Evolutionary conservation across 768 basidiomycete genomes (phyloP).

Genomic region (Suillus plorans): DNA sequence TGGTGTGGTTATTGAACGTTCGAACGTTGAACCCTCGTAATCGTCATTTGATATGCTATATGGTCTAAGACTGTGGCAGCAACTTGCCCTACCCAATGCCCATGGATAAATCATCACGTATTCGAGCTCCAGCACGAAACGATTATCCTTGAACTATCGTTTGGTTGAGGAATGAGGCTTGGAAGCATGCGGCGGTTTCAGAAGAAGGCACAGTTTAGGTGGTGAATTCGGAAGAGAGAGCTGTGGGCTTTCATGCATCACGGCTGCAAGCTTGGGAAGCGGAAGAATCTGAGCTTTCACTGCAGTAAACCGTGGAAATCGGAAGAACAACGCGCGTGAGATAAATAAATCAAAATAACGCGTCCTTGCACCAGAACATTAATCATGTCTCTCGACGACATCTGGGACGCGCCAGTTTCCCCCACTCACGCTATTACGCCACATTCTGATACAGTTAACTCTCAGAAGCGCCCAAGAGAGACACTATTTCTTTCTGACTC

Average conservation of each 20-base stretch:
- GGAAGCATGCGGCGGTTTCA: not conserved
- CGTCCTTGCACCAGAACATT: conserved; percentile 10
- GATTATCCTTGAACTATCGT: not conserved
- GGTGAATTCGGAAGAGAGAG: not conserved
- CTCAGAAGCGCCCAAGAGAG: conserved; percentile 34
- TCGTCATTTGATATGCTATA: not conserved
- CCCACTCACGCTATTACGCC: conserved; percentile 21
- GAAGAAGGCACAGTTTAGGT: not conserved
- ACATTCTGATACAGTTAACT: conserved; percentile 15
- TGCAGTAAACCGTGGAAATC: no score
- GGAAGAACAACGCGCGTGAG: not conserved
- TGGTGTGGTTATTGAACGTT: no score
- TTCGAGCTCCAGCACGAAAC: not conserved
- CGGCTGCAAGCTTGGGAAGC: no score
- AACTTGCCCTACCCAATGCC: not conserved
- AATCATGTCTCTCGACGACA: conserved; percentile 47
- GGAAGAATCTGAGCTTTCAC: no score
- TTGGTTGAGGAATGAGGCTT: not conserved
- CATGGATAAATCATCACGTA: not conserved
- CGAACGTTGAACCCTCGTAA: not conserved
- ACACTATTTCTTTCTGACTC: conserved; percentile 62
- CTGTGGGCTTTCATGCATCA: not conserved
- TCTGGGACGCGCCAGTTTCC: conserved; percentile 57
- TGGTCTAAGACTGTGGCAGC: not conserved
- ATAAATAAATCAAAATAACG: conserved; percentile 28